Evolutionary conservation across 495 filamentous ascomycete species (phyloP), one percentile per base, ranked within the genome.

Genomic region (Penicillium mononematosum): DNA sequence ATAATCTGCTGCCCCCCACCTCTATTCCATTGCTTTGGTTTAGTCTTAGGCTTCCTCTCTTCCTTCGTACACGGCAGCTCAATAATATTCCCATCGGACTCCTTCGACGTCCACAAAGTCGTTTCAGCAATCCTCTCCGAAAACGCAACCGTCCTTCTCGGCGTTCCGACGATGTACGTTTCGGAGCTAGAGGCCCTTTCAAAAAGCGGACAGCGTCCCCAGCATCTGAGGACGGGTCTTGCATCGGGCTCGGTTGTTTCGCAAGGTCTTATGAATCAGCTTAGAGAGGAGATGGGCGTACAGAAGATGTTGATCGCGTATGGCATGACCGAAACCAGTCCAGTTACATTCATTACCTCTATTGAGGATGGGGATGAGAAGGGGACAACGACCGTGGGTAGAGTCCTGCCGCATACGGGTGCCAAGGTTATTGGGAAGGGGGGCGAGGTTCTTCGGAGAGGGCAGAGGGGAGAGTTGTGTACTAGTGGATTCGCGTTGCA

Each of bases 151-250:
- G 90, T 88, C 0, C 78, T 95, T 8, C 88, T 94, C 66, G 91
- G 91, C 32, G 91, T 96, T 1, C 83, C 90, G 7, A 95, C 91
- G 39, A 96, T 96, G 91, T 93, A 92, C 67, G 77, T 90, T 6
- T 81, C 87, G 6, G 83, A 90, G 62, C 74, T 95, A 12, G 89
- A 92, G 60, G 75, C 89, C 1, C 74, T 92, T 11, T 16, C 50
- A 1, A 58, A 58, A 38, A 59, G 45, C 3, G 48, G 54, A 4
- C 58, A 62, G 7, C 48, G 45, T 31, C 59, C 61, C 9, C 49
- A 20, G 0, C 53, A 39, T 12, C 60, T 69, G 3, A 46, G 66
- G 3, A 66, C 61, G 1, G 66, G 63, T 0, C 57, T 69, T 4
- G 63, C 59, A 0, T 54, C 61, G 4, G 66, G 66, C 3, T 63